Evolutionary conservation across 805 yeast species (phyloP).

Genomic region (Metschnikowia cerradonensis): DNA sequence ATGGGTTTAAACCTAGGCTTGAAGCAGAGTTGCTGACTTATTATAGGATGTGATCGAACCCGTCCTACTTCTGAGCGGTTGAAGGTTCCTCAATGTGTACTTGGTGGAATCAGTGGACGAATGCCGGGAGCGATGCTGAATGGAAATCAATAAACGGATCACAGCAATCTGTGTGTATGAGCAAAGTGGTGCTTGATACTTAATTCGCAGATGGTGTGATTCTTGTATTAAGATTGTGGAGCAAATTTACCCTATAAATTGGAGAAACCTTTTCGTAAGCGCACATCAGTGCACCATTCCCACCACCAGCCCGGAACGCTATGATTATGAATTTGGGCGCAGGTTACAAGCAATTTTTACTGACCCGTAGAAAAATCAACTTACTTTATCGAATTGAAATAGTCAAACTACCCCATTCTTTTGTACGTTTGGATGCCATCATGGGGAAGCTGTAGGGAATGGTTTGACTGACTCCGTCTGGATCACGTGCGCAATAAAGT

Average conservation of each 20-base stretch:
- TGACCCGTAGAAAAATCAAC: no score
- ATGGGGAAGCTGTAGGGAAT: not conserved
- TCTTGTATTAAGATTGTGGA: slow-evolving; percentile 5
- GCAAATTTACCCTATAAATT: slow-evolving; percentile 9
- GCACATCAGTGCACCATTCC: slow-evolving; percentile 15
- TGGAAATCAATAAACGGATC: not conserved
- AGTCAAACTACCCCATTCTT: not conserved
- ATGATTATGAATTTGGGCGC: not conserved
- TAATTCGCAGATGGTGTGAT: slow-evolving; percentile 11
- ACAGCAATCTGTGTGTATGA: not conserved
- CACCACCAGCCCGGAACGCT: not conserved
- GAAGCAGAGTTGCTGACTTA: not conserved
- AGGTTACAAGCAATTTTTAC: not conserved
- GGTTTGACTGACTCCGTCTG: slow-evolving; percentile 6
- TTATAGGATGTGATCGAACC: not conserved
- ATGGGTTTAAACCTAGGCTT: not conserved
- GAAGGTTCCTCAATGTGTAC: slow-evolving; percentile 6
- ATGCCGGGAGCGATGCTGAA: slow-evolving; percentile 3
- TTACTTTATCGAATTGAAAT: no score
- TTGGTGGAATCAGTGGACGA: slow-evolving; percentile 4
- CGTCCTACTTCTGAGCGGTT: slow-evolving; percentile 1
- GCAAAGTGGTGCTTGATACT: slow-evolving; percentile 3
- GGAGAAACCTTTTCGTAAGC: slow-evolving; percentile 15
- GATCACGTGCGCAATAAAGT: slow-evolving; percentile 9
- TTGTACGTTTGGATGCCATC: not conserved